Evolutionary conservation across 176 grass and related monocot species (phyloP).

Genomic region (Oryza rufipogon): DNA sequence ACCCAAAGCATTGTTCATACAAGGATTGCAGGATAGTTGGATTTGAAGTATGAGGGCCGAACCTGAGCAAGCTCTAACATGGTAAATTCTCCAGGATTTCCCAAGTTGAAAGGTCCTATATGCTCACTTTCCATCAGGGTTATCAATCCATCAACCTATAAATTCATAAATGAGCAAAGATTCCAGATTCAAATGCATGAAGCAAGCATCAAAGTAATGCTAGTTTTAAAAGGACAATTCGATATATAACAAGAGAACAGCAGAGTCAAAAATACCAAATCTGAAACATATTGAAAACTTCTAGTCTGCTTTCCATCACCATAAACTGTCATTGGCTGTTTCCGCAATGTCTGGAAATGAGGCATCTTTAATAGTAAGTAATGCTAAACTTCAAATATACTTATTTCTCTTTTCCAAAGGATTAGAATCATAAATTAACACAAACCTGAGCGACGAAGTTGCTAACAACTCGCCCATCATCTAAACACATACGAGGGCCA

Average conservation of each 20-base stretch:
- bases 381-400: constrained; percentile 13
- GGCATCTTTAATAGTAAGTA: constrained; percentile 17
- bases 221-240: constrained; percentile 16
- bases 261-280: constrained; percentile 67
- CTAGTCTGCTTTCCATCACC: constrained; percentile 97
- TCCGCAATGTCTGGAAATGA: constrained; percentile 72
- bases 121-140: constrained; percentile 85
- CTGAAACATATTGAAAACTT: constrained; percentile 97
- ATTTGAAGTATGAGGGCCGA: constrained; percentile 3
- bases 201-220: background rate
- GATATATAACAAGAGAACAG: background rate
- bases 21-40: background rate
- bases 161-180: constrained; percentile 23
- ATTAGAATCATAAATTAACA: constrained; percentile 25
- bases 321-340: constrained; percentile 94
- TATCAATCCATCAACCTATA: constrained; percentile 87
- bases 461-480: constrained; percentile 93
- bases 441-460: constrained; percentile 96
- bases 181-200: background rate
- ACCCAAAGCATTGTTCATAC: background rate
- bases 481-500: constrained; percentile 93
- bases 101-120: constrained; percentile 95
- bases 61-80: constrained; percentile 97
- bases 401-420: constrained; percentile 25
- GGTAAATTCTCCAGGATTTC: constrained; percentile 95